These are phyloP conservation scores for Coelastrella sp. DNA, from an alignment of 139 green algal species.

Conservation along the genomic window DNA sequence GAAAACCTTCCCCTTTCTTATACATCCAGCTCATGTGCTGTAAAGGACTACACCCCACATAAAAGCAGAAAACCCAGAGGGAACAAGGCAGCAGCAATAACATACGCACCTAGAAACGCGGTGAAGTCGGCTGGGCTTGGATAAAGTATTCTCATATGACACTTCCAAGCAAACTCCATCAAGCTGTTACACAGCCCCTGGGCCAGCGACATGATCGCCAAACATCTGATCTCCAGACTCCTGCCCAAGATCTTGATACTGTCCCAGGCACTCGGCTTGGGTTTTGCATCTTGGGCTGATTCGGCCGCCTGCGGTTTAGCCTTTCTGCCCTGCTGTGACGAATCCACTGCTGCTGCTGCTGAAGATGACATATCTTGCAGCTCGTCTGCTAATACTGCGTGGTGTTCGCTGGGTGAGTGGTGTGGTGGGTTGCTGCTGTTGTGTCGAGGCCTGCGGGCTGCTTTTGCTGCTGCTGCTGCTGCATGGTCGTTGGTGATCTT, in stretches of 20 bases:
- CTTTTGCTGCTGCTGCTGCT: conserved; percentile 4
- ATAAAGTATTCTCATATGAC: conserved; percentile 89
- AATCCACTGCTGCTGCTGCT: neutral
- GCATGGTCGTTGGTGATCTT: conserved; percentile 28
- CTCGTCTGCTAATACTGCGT: neutral
- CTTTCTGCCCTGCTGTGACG: neutral
- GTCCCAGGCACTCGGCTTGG: conserved; percentile 49
- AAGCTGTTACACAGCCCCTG: conserved; percentile 88
- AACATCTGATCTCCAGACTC: conserved; percentile 85
- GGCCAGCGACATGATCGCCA: conserved; percentile 93
- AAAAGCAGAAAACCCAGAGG: too few species aligned
- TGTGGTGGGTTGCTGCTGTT: conserved; percentile 26
- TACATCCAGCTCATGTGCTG: too few species aligned
- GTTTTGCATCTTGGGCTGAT: conserved; percentile 38
- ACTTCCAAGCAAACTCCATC: conserved; percentile 96
- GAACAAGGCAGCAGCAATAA: neutral
- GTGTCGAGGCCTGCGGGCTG: conserved; percentile 16
- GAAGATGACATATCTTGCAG: neutral
- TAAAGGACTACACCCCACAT: too few species aligned
- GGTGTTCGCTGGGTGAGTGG: conserved; percentile 33
- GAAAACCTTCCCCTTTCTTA: conserved; percentile 32
- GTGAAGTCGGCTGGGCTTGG: conserved; percentile 87
- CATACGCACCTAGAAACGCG: conserved; percentile 61
- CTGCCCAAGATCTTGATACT: conserved; percentile 24
- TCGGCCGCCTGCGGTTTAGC: conserved; percentile 19